A percentile compares a stretch with the other conserved stretches of the same genome.
Evolutionary conservation across 1,284 basidiomycete species (phyloP).

Genomic region (Trichosporon sp.): DNA sequence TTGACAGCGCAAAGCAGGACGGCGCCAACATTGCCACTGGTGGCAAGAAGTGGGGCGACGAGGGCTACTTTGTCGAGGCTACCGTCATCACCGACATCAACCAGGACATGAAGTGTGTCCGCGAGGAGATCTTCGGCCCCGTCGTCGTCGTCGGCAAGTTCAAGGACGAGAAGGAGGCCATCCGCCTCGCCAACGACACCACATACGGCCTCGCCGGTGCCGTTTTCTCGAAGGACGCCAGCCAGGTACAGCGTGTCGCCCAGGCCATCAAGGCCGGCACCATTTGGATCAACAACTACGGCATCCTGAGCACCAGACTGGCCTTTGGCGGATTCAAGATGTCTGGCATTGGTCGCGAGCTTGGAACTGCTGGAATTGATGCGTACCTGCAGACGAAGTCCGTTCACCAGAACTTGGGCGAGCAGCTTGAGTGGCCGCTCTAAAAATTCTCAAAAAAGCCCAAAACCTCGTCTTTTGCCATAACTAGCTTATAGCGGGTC

Average conservation of each 20-base stretch:
- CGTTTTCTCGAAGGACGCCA: conserved; percentile 79
- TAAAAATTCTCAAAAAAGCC: not conserved
- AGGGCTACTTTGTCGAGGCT: conserved; percentile 47
- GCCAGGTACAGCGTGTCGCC: conserved; percentile 78
- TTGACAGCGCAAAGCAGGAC: conserved; percentile 75
- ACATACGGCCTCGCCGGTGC: conserved; percentile 83
- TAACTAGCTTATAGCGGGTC: too few relatives aligned
- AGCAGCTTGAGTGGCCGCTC: conserved; percentile 16
- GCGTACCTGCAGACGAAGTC: conserved; percentile 53
- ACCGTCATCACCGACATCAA: conserved; percentile 45
- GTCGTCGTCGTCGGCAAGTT: conserved; percentile 49
- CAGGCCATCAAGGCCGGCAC: conserved; percentile 72
- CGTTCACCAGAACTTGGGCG: conserved; percentile 13
- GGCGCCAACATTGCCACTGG: conserved; percentile 77
- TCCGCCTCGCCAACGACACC: conserved; percentile 74
- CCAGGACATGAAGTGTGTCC: conserved; percentile 36
- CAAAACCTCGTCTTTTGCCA: too few relatives aligned
- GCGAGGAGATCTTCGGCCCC: conserved; percentile 51
- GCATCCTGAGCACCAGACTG: conserved; percentile 69
- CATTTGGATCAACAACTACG: conserved; percentile 85
- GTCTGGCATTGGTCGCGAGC: conserved; percentile 71
- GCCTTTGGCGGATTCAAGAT: conserved; percentile 93
- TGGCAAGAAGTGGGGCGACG: conserved; percentile 54
- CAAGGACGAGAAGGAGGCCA: conserved; percentile 48
- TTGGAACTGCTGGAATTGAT: conserved; percentile 80